These are phyloP conservation scores for Arachnomyces sp. DNA, from an alignment of 2,329 filamentous ascomycete species.

Conservation along the genomic window DNA sequence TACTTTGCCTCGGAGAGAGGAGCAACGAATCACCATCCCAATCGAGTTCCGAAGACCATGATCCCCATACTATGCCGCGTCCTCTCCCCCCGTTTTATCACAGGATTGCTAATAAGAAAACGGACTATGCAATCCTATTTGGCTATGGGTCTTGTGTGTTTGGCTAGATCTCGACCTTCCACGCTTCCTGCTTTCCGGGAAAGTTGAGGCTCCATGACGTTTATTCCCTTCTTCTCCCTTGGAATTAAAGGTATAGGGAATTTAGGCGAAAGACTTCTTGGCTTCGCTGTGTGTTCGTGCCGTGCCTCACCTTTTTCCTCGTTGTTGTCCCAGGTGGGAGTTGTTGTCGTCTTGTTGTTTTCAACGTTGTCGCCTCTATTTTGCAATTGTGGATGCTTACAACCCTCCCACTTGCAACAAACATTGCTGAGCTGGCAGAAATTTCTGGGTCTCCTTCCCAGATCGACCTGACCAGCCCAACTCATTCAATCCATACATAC, in stretches of 20 bases:
- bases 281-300: constrained; percentile 15
- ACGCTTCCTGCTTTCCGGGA: constrained; percentile 1
- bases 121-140: neutral
- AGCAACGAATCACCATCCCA: constrained; percentile 26
- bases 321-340: constrained; percentile 7
- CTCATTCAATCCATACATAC: constrained; percentile 1
- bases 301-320: constrained; percentile 16
- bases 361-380: constrained; percentile 14
- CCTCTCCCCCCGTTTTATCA: constrained; percentile 18
- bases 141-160: constrained; percentile 7
- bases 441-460: constrained; percentile 29
- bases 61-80: constrained; percentile 22
- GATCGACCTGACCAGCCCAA: constrained; percentile 17
- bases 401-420: constrained; percentile 1
- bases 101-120: constrained; percentile 7
- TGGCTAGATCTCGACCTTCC: constrained; percentile 2
- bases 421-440: constrained; percentile 17
- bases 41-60: constrained; percentile 3
- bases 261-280: constrained; percentile 21
- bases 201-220: neutral
- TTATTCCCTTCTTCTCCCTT: constrained; percentile 6
- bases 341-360: constrained; percentile 7
- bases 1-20: constrained; percentile 18
- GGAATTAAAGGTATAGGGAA: constrained; percentile 1
- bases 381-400: constrained; percentile 14